Evolutionary conservation across 805 yeast genomes (phyloP).

Genomic region (Jamesozyma spencerorum): DNA sequence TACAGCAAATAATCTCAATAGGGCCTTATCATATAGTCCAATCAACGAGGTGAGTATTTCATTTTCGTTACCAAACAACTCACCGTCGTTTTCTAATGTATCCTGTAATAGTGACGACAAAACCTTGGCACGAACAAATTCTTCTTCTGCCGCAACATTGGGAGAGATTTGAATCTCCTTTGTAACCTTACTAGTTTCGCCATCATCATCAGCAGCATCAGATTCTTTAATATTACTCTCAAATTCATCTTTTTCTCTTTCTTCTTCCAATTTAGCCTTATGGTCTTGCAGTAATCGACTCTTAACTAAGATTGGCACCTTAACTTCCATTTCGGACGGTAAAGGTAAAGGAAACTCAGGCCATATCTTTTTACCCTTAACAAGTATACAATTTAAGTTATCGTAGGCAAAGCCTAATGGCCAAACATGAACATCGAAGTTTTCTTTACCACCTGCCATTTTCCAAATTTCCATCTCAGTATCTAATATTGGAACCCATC

Average conservation of each 20-base stretch:
- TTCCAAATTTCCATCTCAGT: conserved; percentile 37
- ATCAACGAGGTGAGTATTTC: conserved; percentile 47
- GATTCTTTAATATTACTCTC: conserved; percentile 13
- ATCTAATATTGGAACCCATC: conserved; percentile 82
- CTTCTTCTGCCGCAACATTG: conserved; percentile 47
- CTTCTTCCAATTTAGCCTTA: conserved; percentile 24
- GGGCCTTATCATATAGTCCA: conserved; percentile 59
- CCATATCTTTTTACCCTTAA: conserved; percentile 55
- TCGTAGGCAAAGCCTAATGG: conserved; percentile 73
- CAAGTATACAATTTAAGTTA: conserved; percentile 61
- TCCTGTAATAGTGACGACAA: conserved; percentile 57
- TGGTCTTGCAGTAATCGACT: conserved; percentile 24
- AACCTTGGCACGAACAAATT: conserved; percentile 48
- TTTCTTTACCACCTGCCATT: conserved; percentile 39
- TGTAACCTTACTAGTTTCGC: conserved; percentile 11
- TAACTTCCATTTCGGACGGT: conserved; percentile 67
- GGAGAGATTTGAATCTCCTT: conserved; percentile 24
- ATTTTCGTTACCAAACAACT: conserved; percentile 36
- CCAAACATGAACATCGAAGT: conserved; percentile 63
- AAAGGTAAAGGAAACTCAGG: conserved; percentile 82
- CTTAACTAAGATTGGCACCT: conserved; percentile 47
- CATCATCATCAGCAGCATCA: conserved; percentile 11
- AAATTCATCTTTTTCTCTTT: conserved; percentile 17
- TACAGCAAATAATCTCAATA: conserved; percentile 65
- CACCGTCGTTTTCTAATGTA: conserved; percentile 39